Conservation (phyloP, 1,284 basidiomycete species). For the Malassezia pachydermatis region DNA sequence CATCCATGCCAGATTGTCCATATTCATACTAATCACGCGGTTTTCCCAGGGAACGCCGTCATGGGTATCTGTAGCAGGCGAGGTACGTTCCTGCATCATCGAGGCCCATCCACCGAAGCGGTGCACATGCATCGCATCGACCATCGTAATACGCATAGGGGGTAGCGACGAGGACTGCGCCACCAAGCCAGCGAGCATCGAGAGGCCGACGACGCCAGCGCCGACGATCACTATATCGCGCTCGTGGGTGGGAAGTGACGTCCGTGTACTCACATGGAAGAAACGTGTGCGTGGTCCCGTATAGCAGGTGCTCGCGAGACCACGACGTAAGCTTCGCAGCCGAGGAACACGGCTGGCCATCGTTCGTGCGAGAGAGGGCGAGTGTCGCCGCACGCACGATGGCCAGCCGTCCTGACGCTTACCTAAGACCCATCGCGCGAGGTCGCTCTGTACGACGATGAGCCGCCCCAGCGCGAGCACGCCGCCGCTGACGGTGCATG, state of each 20-base stretch:
- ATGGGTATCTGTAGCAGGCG: slow-evolving; percentile 10
- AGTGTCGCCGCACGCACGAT: too few species aligned
- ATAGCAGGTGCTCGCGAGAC: too few species aligned
- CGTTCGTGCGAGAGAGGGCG: too few species aligned
- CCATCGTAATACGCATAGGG: slow-evolving; percentile 23
- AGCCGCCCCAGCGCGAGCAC: too few species aligned
- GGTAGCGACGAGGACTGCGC: slow-evolving; percentile 3
- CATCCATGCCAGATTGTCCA: slow-evolving; percentile 41
- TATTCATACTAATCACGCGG: slow-evolving; percentile 39
- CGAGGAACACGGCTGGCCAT: too few species aligned
- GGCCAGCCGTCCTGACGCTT: too few species aligned
- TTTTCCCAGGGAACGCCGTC: slow-evolving; percentile 40
- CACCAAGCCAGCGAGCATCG: slow-evolving; percentile 20
- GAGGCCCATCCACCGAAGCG: slow-evolving; percentile 24
- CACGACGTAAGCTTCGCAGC: too few species aligned
- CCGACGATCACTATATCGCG: slow-evolving; percentile 42
- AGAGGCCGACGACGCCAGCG: slow-evolving; percentile 41
- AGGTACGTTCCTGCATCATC: slow-evolving; percentile 11
- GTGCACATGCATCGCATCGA: slow-evolving; percentile 33
- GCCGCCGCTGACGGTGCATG: not conserved
- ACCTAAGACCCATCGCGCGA: too few species aligned
- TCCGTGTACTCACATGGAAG: too few species aligned
- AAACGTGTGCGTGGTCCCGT: too few species aligned
- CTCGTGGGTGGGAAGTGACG: too few species aligned
- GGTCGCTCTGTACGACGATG: too few species aligned